Evolutionary conservation across 257 asterid genomes (phyloP), one percentile per base, ranked within the genome.

Genomic region (Asclepias syriaca): DNA sequence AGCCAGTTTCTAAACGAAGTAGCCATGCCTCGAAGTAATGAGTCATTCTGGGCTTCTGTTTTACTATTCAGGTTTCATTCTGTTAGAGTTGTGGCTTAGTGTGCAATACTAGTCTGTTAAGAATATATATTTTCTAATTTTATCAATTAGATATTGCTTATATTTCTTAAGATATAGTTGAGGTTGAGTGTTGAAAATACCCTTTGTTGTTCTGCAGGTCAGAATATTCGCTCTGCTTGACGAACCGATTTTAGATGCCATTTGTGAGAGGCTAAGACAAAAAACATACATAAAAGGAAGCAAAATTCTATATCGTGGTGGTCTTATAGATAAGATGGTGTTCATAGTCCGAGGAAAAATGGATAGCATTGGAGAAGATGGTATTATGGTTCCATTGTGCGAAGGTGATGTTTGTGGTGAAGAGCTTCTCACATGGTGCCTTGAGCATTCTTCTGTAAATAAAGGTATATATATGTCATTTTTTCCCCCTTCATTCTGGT

Each of bases 341-440:
- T 92, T 95, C 68, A 86, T 89, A 60, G 89, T 91, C 65, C 95
- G 98, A n/a, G 99, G 99, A 12, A 85, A 79, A 74, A 85, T 89
- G 89, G 89, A 90, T 85, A 90, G 90, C 74, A 69, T 71, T 22
- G 96, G 88, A 40, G 98, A 95, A 81, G 96, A 95, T 73, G 81
- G 78, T 56, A 84, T 22, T 65, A 72, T 68, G n/a, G 83, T 81
- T 73, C 74, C 89, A 50, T 83, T 94, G 81, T 77, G 84, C 5
- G 95, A 90, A 86, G 97, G 97, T 27, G 92, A 85, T 69, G 93
- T 85, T 75, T 89, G 93, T 74, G 98, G 99, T 19, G 99, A 95
- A 86, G 99, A 95, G 80, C 99, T 95, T 68, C 95, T 92, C 69
- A 88, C 96, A 1, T 92, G 96, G 98, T 92, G 86, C 88, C 95